phyloP scores from a whole-genome alignment of 768 basidiomycete genomes.

The Rhizopogon sp. region DNA sequence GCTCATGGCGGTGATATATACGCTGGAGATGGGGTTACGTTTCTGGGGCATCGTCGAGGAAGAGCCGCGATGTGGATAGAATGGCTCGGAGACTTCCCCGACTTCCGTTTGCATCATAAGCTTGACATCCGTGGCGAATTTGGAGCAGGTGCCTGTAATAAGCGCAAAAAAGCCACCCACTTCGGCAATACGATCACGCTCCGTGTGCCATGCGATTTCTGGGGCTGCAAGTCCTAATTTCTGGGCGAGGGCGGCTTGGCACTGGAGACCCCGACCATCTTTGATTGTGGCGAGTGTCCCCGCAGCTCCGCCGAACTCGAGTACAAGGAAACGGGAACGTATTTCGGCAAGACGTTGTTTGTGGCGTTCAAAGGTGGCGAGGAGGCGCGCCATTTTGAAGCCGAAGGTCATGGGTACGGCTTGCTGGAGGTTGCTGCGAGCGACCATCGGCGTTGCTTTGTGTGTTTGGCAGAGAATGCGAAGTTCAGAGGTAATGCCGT shows the following conservation, averaged over 20 bases:
- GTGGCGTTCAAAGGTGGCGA: slow-evolving; percentile 39
- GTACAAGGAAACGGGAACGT: slow-evolving; percentile 30
- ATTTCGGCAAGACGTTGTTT: slow-evolving; percentile 32
- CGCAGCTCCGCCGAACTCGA: slow-evolving; percentile 42
- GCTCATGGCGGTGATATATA: slow-evolving; percentile 39
- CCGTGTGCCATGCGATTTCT: slow-evolving; percentile 34
- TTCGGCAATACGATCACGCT: slow-evolving; percentile 40
- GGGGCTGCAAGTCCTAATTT: slow-evolving; percentile 15
- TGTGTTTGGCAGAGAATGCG: slow-evolving; percentile 25
- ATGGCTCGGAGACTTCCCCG: slow-evolving; percentile 40
- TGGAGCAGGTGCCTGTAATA: slow-evolving; percentile 39
- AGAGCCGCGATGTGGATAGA: slow-evolving; percentile 36
- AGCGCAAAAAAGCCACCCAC: slow-evolving; percentile 40
- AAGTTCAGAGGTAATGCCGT: slow-evolving; percentile 24
- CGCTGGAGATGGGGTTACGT: slow-evolving; percentile 41
- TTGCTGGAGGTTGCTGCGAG: slow-evolving; percentile 43
- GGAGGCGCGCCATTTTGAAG: slow-evolving; percentile 41
- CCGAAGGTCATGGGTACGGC: slow-evolving; percentile 45
- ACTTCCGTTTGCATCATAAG: slow-evolving; percentile 46
- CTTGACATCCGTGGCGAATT: slow-evolving; percentile 41
- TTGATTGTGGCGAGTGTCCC: slow-evolving; percentile 41
- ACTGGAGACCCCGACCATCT: slow-evolving; percentile 25
- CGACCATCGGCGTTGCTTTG: slow-evolving; percentile 38
- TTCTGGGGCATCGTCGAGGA: slow-evolving; percentile 50
- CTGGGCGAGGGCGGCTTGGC: slow-evolving; percentile 18